Conservation (phyloP, 108 stramenopile species). For the Phaeodactylum tricornutum region DNA sequence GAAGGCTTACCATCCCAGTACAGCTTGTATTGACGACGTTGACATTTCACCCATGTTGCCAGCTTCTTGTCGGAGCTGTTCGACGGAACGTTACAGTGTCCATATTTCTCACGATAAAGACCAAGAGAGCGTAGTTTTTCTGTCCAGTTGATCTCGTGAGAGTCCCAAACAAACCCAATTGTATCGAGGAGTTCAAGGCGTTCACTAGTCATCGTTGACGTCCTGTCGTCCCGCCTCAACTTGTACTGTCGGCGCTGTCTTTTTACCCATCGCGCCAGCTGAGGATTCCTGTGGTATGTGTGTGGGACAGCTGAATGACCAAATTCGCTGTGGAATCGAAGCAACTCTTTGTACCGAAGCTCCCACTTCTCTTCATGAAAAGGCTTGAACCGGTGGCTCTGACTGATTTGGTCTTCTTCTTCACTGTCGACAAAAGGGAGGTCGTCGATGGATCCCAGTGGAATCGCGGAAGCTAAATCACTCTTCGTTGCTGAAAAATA, state of each 20-base stretch:
- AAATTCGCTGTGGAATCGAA: constrained; percentile 6
- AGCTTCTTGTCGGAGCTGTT: constrained; percentile 24
- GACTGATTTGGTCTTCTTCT: too few species aligned
- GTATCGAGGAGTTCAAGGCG: constrained; percentile 24
- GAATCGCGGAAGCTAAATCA: too few species aligned
- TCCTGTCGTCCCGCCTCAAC: constrained; percentile 16
- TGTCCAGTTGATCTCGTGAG: constrained; percentile 17
- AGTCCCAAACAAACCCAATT: constrained; percentile 40
- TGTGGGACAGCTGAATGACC: constrained; percentile 10
- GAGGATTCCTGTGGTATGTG: constrained; percentile 11
- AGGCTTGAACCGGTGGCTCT: constrained; percentile 11
- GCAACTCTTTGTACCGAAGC: constrained; percentile 9
- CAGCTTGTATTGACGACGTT: constrained; percentile 37
- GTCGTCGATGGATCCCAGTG: too few species aligned
- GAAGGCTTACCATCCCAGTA: constrained; percentile 24
- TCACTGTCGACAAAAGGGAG: too few species aligned
- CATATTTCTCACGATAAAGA: constrained; percentile 4
- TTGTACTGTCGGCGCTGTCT: constrained; percentile 40
- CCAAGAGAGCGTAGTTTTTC: constrained; percentile 14
- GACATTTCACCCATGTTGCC: constrained; percentile 40
- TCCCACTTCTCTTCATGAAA: constrained; percentile 19
- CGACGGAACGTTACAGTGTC: constrained; percentile 30
- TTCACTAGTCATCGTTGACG: constrained; percentile 34
- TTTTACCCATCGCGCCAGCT: constrained; percentile 35
- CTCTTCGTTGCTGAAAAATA: too few species aligned